A percentile compares a stretch with the other conserved stretches of the same genome.
Conservation (phyloP, 768 basidiomycete species). For the Tubosaeta sp. region DNA sequence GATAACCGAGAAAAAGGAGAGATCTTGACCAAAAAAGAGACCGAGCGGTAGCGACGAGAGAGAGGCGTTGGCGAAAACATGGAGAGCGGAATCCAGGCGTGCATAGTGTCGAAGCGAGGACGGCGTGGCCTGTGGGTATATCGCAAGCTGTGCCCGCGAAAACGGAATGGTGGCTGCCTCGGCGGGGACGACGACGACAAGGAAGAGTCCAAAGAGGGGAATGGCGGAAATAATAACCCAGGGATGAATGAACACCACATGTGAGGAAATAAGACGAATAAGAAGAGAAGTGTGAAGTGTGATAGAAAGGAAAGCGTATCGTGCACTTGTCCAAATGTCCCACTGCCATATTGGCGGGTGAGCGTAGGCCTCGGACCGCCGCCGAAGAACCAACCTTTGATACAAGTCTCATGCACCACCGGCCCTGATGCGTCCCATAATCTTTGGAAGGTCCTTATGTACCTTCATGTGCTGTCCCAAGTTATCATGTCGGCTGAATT, state of each 20-base stretch:
- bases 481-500: slow-evolving; percentile 85
- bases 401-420: slow-evolving; percentile 17
- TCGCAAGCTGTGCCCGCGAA: slow-evolving; percentile 5
- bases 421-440: slow-evolving; percentile 24
- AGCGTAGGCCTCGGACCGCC: slow-evolving; percentile 23
- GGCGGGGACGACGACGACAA: slow-evolving; percentile 4
- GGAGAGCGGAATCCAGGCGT: slow-evolving; percentile 16
- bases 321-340: slow-evolving; percentile 23
- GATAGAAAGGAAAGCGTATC: slow-evolving; percentile 22
- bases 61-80: slow-evolving; percentile 25
- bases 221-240: slow-evolving; percentile 18
- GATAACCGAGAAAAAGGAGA: slow-evolving; percentile 1
- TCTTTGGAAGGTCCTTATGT: slow-evolving; percentile 44
- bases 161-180: slow-evolving; percentile 14
- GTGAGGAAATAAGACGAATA: slow-evolving; percentile 23
- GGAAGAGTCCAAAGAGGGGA: slow-evolving; percentile 18
- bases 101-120: slow-evolving; percentile 19
- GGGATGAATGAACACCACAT: slow-evolving; percentile 20
- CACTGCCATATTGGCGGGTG: slow-evolving; percentile 19
- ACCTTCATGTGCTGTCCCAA: slow-evolving; percentile 86
- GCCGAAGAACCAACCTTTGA: slow-evolving; percentile 16
- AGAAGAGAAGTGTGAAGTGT: slow-evolving; percentile 13
- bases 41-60: slow-evolving; percentile 4
- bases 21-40: background rate
- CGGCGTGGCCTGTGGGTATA: slow-evolving; percentile 22